These are phyloP conservation scores for Arabidopsis thaliana DNA, from an alignment of 345 rosid genomes.

Conservation along the genomic window TAIR10.1 NC_003070.9:7954001-7954500, in stretches of 20 bases:
- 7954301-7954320: conserved; percentile 47
- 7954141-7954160: neutral
- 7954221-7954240: conserved; percentile 83
- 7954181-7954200: conserved; percentile 77
- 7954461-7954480: neutral
- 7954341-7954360: neutral
- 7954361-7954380: conserved; percentile 18
- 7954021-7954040: neutral
- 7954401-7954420: conserved; percentile 28
- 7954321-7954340: conserved; percentile 34
- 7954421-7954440: conserved; percentile 16
- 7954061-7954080: neutral
- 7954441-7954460: neutral
- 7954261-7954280: conserved; percentile 62
- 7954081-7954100: neutral
- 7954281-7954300: conserved; percentile 45
- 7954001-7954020: neutral
- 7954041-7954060: conserved; percentile 1
- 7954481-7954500: neutral
- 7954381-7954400: conserved; percentile 16
- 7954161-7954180: conserved; percentile 66
- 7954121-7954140: conserved; percentile 22
- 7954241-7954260: conserved; percentile 92
- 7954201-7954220: conserved; percentile 87
- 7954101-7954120: neutral